A percentile compares a stretch with the other conserved stretches of the same genome.
These are phyloP conservation scores for Apiospora pterosperma DNA, from an alignment of 2,329 filamentous ascomycete genomes.

Conservation along the genomic window DNA sequence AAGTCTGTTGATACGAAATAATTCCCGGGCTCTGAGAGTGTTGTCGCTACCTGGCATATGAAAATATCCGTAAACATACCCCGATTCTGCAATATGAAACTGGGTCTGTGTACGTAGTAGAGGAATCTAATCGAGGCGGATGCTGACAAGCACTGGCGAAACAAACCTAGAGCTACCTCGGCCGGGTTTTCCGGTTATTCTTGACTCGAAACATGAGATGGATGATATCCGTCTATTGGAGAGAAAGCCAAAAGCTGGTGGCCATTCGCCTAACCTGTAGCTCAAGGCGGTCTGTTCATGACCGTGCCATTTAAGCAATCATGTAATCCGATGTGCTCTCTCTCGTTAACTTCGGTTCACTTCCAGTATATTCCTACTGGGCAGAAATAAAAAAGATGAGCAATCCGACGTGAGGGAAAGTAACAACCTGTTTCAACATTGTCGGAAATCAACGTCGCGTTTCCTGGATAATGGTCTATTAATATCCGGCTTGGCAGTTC, in stretches of 20 bases:
- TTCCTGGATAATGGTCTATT: not conserved
- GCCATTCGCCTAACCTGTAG: not conserved
- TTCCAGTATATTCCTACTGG: too few relatives aligned
- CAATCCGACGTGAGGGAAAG: too few relatives aligned
- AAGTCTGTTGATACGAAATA: not conserved
- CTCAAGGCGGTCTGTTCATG: not conserved
- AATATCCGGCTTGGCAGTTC: not conserved
- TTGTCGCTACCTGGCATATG: not conserved
- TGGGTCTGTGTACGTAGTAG: not conserved
- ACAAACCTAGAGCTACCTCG: not conserved
- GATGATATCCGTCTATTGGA: not conserved
- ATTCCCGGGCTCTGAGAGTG: not conserved
- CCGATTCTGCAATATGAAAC: not conserved
- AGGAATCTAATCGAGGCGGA: not conserved
- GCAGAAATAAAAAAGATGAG: too few relatives aligned
- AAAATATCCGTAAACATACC: not conserved
- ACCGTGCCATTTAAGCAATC: not conserved
- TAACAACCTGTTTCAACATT: not conserved
- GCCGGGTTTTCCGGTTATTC: not conserved
- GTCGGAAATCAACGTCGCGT: not conserved
- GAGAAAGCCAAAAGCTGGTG: not conserved
- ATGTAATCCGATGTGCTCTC: not conserved
- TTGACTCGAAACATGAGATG: not conserved
- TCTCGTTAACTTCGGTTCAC: too few relatives aligned
- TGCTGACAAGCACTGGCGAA: not conserved